phyloP scores from a whole-genome alignment of 2,329 filamentous ascomycete species.

The Pseudogymnoascus sp. region DNA sequence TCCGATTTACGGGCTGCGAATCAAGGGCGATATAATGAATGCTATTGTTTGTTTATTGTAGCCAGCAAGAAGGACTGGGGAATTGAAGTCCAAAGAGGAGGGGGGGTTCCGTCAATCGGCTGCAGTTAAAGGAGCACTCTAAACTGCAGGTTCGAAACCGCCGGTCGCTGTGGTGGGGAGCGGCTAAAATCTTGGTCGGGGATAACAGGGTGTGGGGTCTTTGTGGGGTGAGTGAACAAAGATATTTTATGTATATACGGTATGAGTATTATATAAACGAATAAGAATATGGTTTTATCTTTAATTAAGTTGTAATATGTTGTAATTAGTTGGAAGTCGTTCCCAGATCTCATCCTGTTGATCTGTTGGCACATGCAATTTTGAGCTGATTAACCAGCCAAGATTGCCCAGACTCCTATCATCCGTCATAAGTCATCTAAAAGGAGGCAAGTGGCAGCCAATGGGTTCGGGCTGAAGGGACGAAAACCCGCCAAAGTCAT shows the following conservation, averaged over 20 bases:
- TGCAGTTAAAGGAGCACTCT: background rate
- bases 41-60: background rate
- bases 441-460: background rate
- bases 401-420: background rate
- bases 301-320: conserved; percentile 1
- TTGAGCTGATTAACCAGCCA: background rate
- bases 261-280: conserved; percentile 1
- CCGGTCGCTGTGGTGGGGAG: background rate
- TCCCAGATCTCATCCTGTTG: background rate
- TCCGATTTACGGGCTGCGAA: background rate
- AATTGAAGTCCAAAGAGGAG: conserved; percentile 4
- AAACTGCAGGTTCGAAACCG: background rate
- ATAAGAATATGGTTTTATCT: background rate
- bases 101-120: conserved; percentile 1
- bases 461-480: background rate
- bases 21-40: background rate
- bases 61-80: background rate
- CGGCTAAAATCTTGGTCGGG: background rate
- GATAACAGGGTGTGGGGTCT: background rate
- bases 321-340: background rate
- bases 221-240: background rate
- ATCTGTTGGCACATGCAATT: background rate
- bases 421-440: background rate
- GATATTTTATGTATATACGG: background rate
- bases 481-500: background rate